A percentile compares a stretch with the other conserved stretches of the same genome.
Evolutionary conservation across 2,329 filamentous ascomycete genomes (phyloP).

Genomic region (Neonectria coccinea): DNA sequence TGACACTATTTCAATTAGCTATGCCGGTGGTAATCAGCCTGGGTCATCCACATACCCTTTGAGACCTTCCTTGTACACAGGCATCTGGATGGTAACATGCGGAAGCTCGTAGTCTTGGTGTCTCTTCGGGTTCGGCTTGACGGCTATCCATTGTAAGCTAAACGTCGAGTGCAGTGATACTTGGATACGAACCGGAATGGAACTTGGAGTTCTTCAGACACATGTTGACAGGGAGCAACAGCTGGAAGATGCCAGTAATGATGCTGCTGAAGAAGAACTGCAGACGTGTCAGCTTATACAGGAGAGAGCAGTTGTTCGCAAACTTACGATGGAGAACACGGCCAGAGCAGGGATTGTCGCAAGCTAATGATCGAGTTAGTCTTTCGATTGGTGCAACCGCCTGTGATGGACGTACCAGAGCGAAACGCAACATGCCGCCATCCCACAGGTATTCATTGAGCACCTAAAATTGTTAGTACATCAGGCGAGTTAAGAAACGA

Average conservation of each 20-base stretch:
- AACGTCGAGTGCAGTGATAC: not conserved
- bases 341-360: conserved; percentile 36
- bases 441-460: conserved; percentile 39
- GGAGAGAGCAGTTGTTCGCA: not conserved
- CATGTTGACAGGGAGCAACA: conserved; percentile 41
- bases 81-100: conserved; percentile 60
- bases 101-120: conserved; percentile 53
- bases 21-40: fast-evolving
- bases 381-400: not conserved
- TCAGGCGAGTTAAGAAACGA: not conserved
- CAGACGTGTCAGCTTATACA: not conserved
- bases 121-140: conserved; percentile 45
- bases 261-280: conserved; percentile 46
- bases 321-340: conserved; percentile 33
- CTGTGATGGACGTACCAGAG: conserved; percentile 13
- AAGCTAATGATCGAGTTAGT: not conserved
- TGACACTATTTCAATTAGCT: conserved; percentile 49
- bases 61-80: conserved; percentile 56
- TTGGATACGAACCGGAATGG: conserved; percentile 36
- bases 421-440: conserved; percentile 33
- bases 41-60: conserved; percentile 30
- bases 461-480: conserved; percentile 9
- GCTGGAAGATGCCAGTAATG: conserved; percentile 41
- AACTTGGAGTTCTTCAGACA: conserved; percentile 43
- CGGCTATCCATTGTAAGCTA: conserved; percentile 18